These are phyloP conservation scores for Corylus americana DNA, from an alignment of 306 rosid genomes.

Conservation along the genomic window DNA sequence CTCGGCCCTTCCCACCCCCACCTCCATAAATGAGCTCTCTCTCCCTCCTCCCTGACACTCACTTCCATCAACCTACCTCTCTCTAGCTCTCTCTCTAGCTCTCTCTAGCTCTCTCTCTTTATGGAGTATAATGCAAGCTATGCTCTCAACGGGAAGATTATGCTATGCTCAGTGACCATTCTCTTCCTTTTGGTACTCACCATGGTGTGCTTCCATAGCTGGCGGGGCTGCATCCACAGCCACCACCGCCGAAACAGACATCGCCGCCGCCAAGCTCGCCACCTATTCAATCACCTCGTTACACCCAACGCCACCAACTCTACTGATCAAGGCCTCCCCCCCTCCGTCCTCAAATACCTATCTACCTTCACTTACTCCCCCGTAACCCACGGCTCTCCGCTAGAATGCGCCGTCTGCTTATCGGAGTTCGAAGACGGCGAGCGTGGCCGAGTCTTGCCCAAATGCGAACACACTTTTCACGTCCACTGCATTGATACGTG, in stretches of 20 bases:
- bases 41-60: neutral
- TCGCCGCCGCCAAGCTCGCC: conserved; percentile 11
- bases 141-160: conserved; percentile 43
- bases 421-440: conserved; percentile 47
- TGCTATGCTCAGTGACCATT: conserved; percentile 46
- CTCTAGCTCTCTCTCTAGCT: neutral
- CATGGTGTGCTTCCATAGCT: conserved; percentile 33
- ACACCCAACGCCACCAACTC: neutral
- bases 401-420: conserved; percentile 53
- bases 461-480: conserved; percentile 55
- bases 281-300: neutral
- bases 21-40: neutral
- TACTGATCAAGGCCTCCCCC: conserved; percentile 22
- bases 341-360: conserved; percentile 42
- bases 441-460: conserved; percentile 42
- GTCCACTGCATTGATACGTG: conserved; percentile 46
- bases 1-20: conserved; percentile 1
- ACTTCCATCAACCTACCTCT: neutral
- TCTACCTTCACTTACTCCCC: conserved; percentile 41
- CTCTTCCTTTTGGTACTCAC: conserved; percentile 37
- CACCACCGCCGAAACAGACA: conserved; percentile 21
- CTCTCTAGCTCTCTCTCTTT: neutral
- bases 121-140: conserved; percentile 22
- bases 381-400: conserved; percentile 6
- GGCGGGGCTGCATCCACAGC: conserved; percentile 15